These are phyloP conservation scores for Chaetoceros muelleri DNA, from an alignment of 108 stramenopile genomes.

Conservation along the genomic window DNA sequence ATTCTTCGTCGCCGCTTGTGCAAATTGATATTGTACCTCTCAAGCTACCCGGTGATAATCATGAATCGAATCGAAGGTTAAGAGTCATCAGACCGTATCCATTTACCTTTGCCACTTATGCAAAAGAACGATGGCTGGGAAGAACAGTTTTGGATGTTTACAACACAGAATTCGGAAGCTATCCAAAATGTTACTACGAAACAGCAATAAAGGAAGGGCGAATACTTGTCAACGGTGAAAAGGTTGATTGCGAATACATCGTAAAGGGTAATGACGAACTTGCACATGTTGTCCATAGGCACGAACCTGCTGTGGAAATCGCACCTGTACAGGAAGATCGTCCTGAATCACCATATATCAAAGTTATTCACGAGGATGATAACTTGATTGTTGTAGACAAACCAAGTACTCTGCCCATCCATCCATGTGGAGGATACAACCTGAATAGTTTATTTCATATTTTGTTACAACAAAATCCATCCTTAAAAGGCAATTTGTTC, in stretches of 20 bases:
- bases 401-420: constrained; percentile 84
- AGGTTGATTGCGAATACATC: constrained; percentile 35
- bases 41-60: constrained; percentile 15
- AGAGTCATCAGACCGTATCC: constrained; percentile 52
- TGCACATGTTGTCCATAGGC: constrained; percentile 74
- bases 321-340: neutral
- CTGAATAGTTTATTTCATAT: constrained; percentile 67
- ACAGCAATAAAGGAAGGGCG: constrained; percentile 61
- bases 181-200: constrained; percentile 61
- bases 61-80: constrained; percentile 8
- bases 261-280: constrained; percentile 54
- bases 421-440: constrained; percentile 91
- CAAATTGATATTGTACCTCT: constrained; percentile 23
- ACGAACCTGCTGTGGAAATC: constrained; percentile 73
- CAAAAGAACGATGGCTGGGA: constrained; percentile 69
- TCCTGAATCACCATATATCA: constrained; percentile 11
- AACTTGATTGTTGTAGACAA: constrained; percentile 72
- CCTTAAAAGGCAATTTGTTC: constrained; percentile 37
- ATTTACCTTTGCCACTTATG: constrained; percentile 65
- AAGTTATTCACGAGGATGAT: constrained; percentile 50
- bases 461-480: constrained; percentile 27
- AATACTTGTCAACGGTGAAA: constrained; percentile 51
- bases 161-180: constrained; percentile 59
- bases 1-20: neutral
- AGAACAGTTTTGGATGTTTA: constrained; percentile 65